phyloP scores from a whole-genome alignment of 306 rosid genomes.

The Canavalia ensiformis region DNA sequence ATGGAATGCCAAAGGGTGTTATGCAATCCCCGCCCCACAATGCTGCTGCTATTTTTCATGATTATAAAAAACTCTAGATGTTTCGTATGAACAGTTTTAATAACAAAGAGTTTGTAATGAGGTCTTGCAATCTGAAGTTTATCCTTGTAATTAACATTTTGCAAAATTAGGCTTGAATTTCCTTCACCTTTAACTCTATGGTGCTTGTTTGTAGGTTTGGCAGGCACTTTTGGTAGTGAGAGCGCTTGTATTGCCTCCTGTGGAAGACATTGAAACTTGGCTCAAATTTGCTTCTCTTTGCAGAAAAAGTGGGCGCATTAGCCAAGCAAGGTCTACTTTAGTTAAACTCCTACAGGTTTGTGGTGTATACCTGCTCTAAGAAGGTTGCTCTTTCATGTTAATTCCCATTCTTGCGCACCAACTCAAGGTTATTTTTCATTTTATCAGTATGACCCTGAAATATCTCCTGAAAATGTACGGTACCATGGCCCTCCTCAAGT shows the following conservation, averaged over 20 bases:
- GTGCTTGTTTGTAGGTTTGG: conserved; percentile 80
- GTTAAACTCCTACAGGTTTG: conserved; percentile 93
- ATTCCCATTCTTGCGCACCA: conserved; percentile 30
- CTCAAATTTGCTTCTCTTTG: conserved; percentile 94
- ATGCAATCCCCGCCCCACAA: neutral
- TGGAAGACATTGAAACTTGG: conserved; percentile 94
- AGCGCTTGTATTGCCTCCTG: conserved; percentile 95
- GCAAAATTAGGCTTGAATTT: conserved; percentile 37
- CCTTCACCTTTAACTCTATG: conserved; percentile 38
- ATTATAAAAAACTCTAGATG: neutral
- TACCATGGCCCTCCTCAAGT: conserved; percentile 94
- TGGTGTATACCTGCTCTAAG: conserved; percentile 39
- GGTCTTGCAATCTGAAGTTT: conserved; percentile 35
- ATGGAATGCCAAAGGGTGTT: neutral
- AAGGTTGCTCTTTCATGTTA: conserved; percentile 40
- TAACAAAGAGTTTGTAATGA: neutral
- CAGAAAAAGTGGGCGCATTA: conserved; percentile 79
- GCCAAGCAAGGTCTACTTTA: conserved; percentile 94
- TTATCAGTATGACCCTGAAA: conserved; percentile 89
- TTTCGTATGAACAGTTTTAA: conserved; percentile 9
- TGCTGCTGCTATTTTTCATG: neutral
- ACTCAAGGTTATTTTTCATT: conserved; percentile 34
- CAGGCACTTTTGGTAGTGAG: conserved; percentile 80
- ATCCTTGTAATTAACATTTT: conserved; percentile 9
- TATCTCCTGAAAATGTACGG: conserved; percentile 75